phyloP scores from a whole-genome alignment of 108 stramenopile species.

The Mediolabrus comicus region DNA sequence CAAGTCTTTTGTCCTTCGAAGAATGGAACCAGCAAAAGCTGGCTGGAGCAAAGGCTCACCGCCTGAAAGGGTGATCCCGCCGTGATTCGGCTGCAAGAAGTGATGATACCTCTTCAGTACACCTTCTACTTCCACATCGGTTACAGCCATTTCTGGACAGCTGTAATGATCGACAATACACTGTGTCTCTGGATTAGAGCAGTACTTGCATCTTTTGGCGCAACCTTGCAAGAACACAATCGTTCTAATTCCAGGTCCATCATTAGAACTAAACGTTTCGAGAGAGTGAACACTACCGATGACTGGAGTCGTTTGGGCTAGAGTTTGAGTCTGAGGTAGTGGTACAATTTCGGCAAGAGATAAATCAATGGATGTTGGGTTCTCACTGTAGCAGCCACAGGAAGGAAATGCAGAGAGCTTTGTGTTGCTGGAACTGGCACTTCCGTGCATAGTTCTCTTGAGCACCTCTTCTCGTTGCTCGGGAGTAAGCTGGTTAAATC shows the following conservation, averaged over 20 bases:
- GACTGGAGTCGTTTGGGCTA: neutral
- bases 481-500: slow-evolving; percentile 63
- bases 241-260: slow-evolving; percentile 42
- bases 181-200: slow-evolving; percentile 72
- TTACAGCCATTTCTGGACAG: slow-evolving; percentile 58
- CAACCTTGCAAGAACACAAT: slow-evolving; percentile 70
- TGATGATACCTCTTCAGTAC: slow-evolving; percentile 48
- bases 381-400: slow-evolving; percentile 1
- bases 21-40: slow-evolving; percentile 51
- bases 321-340: too few relatives aligned
- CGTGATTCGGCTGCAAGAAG: slow-evolving; percentile 50
- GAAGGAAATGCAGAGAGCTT: neutral
- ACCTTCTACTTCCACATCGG: slow-evolving; percentile 41
- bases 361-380: slow-evolving; percentile 20
- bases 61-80: slow-evolving; percentile 64
- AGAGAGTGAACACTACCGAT: slow-evolving; percentile 34
- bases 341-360: neutral
- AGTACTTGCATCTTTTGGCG: slow-evolving; percentile 57
- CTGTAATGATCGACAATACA: slow-evolving; percentile 41
- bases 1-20: slow-evolving; percentile 40
- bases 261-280: slow-evolving; percentile 19
- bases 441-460: slow-evolving; percentile 44
- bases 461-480: slow-evolving; percentile 72
- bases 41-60: slow-evolving; percentile 66
- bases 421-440: slow-evolving; percentile 6